Evolutionary conservation across 768 basidiomycete genomes (phyloP), one percentile per base, ranked within the genome.

Genomic region (Hirschioporus abietinus): DNA sequence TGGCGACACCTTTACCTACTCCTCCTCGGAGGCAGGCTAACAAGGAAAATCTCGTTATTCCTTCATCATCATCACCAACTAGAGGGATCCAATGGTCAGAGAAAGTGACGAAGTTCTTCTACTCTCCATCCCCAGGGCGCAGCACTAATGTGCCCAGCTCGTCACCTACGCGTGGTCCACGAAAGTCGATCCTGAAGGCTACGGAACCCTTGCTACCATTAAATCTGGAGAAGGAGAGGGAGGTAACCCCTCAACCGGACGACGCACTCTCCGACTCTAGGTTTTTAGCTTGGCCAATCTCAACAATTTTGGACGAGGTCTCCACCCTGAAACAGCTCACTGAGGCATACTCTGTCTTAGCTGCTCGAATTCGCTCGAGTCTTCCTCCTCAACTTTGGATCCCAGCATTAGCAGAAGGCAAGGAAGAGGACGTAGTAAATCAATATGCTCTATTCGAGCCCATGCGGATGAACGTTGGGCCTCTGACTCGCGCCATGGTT

Each of bases 371-470:
- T 26, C 81, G 90, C 23, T 74, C 83, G 0, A 77, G 76, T 24
- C 77, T 85, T 70, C 75, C 30, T 73, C 76, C 17, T 73, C 74
- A 27, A 73, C 82, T n/a, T 27, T 70, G 1, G 78, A 72, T 15
- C 76, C 78, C 63, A 82, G 83, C 0, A 24, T 61, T 61, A 8
- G 15, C 30, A 34, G 9, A 9, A 34, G 62, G 27, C 64, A n/a
- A 63, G 58, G 26, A 67, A 64, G 36, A 52, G 27, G 84, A 90
- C 68, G 79, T 78, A 1, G 84, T 88, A 74, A 80, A 84, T 68
- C 86, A 86, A 10, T 89, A 86, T 85, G 87, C 90, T 2, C 78
- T 93, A 7, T 90, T 94, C 71, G 82, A 88, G 63, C 91, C 92
- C 0, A 73, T 94, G 26, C 79, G 87, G 59, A 83, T 83, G 71